Conservation (phyloP, 768 basidiomycete species). For the Sarcodon aspratus region DNA sequence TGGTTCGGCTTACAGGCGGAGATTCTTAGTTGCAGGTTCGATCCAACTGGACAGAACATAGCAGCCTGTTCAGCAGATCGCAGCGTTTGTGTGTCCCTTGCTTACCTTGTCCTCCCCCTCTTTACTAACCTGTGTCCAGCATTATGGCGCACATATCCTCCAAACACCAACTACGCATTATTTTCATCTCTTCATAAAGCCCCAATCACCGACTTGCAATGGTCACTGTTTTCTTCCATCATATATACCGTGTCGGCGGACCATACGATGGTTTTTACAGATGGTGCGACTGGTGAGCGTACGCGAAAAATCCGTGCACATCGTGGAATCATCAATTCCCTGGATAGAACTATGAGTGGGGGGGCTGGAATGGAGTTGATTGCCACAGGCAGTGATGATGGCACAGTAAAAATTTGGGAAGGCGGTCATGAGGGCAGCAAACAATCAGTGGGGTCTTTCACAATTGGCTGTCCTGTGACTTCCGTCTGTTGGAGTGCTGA, state of each 20-base stretch:
- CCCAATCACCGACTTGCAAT: constrained; percentile 87
- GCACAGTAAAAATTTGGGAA: constrained; percentile 87
- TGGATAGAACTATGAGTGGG: constrained; percentile 79
- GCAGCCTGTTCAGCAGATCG: constrained; percentile 89
- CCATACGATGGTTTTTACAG: constrained; percentile 65
- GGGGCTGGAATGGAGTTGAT: constrained; percentile 81
- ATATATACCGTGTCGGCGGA: constrained; percentile 89
- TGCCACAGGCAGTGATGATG: constrained; percentile 86
- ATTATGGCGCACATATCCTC: constrained; percentile 84
- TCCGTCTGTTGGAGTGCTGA: constrained; percentile 89
- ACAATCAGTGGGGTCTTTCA: constrained; percentile 67
- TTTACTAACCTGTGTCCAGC: constrained; percentile 29
- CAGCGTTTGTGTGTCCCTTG: constrained; percentile 63
- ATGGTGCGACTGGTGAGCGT: constrained; percentile 77
- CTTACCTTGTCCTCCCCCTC: not conserved
- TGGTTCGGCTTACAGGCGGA: constrained; percentile 44
- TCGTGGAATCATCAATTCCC: constrained; percentile 79
- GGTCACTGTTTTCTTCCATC: constrained; percentile 63
- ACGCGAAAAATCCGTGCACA: constrained; percentile 79
- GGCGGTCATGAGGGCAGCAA: constrained; percentile 68
- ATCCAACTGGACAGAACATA: constrained; percentile 87
- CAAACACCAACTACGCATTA: constrained; percentile 88
- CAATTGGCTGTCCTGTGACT: constrained; percentile 85
- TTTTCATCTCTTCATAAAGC: constrained; percentile 79
- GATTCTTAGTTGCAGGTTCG: constrained; percentile 86